phyloP scores from a whole-genome alignment of 225 moss, liverwort and hornwort species.

The Bryum argenteum region DNA sequence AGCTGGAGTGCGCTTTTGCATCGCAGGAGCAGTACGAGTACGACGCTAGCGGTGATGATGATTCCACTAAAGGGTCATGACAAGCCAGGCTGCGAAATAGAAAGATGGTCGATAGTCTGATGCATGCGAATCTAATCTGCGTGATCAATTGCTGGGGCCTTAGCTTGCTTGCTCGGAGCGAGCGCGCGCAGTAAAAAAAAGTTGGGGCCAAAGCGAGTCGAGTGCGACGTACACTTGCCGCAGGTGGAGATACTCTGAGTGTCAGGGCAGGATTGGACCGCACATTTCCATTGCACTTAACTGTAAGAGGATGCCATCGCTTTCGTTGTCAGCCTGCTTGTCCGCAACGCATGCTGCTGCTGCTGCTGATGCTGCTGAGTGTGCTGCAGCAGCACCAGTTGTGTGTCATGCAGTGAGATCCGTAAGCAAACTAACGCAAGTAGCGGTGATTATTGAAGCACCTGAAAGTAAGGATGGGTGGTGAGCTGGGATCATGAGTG shows the following conservation, averaged over 20 bases:
- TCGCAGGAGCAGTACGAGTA: background rate
- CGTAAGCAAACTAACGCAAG: too few relatives aligned
- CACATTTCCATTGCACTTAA: background rate
- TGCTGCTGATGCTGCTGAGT: background rate
- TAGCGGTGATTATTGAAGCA: too few relatives aligned
- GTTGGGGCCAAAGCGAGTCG: constrained; percentile 12
- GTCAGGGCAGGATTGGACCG: constrained; percentile 48
- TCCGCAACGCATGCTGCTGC: background rate
- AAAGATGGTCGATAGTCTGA: background rate
- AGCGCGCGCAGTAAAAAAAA: background rate
- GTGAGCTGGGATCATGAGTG: constrained; percentile 10
- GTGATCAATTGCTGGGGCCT: too few relatives aligned
- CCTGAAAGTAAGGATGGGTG: background rate
- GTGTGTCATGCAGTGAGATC: background rate
- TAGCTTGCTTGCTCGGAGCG: too few relatives aligned
- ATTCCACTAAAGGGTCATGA: background rate
- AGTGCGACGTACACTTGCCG: constrained; percentile 2
- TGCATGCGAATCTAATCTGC: background rate
- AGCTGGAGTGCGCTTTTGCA: background rate
- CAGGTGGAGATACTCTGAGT: constrained; percentile 25
- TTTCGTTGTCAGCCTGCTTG: constrained; percentile 11
- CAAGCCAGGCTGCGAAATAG: background rate
- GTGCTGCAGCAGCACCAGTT: constrained; percentile 5
- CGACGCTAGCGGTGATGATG: background rate
- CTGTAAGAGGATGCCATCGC: background rate